Evolutionary conservation across 2,329 filamentous ascomycete species (phyloP), one percentile per base, ranked within the genome.

Genomic region (Incumbomyces lentus): DNA sequence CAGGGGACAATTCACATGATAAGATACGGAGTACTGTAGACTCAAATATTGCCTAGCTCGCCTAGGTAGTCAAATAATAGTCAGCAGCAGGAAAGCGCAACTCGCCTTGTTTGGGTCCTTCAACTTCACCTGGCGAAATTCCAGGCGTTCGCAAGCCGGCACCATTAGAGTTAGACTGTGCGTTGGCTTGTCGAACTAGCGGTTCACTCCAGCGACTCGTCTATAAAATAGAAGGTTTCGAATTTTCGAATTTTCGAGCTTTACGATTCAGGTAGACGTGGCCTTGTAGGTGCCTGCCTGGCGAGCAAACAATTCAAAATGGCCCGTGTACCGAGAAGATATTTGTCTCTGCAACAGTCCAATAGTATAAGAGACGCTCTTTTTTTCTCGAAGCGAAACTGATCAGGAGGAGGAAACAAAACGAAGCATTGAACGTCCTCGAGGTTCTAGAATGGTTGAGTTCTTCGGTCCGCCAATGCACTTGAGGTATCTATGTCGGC

Each of bases 401-500:
- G 22, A 26, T 8, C 29, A 26, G 33, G 19, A 32, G 34, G 30
- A 38, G 33, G 38, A 30, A 22, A 29, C n/a, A 31, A 45, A 17
- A 26, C 10, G 14, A 22, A 31, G 12, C 17, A n/a, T 45, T 34
- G 42, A 45, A 45, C 33, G 16, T 37, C 33, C 42, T 38, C 34
- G 34, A 34, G 8, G 22, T 31, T 37, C 30, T 18, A 26, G 30
- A 18, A 19, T 19, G 19, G 38, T 31, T 45, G 29, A 32, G 42
- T 38, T 45, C 19, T 38, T 45, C 18, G 42, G 33, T 37, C 38
- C 42, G 42, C 38, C 22, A 38, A 38, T 45, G 17, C 10, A 45
- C 38, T 45, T n/a, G 42, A 45, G 42, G 42, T 45, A 45, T 45
- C 42, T 45, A 45, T 45, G 33, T n/a, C 42, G 17, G 22, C 33